Percentiles rank a stretch among this genome's conserved stretches.
Conservation (phyloP, 805 yeast species). For the Cephaloascus albidus region DNA sequence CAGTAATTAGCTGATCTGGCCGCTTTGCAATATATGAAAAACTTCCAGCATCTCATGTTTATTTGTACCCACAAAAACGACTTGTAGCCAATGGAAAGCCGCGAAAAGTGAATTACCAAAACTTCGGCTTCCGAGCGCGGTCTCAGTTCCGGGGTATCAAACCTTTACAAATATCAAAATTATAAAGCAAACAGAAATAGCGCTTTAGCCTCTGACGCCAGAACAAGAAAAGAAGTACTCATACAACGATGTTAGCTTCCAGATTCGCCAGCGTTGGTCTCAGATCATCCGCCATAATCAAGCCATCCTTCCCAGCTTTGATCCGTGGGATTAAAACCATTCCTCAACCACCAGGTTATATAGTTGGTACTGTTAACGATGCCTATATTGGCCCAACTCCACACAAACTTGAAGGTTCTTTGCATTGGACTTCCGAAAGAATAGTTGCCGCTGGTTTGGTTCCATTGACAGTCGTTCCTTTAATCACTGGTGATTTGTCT, state of each 20-base stretch:
- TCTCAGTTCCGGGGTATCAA: not conserved
- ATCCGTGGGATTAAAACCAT: conserved; percentile 25
- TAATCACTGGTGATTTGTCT: conserved; percentile 37
- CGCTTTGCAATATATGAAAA: too few relatives aligned
- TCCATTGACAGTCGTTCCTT: conserved; percentile 57
- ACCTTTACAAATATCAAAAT: not conserved
- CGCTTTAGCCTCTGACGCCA: too few relatives aligned
- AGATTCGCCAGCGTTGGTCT: not conserved
- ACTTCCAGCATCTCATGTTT: too few relatives aligned
- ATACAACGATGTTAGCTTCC: not conserved
- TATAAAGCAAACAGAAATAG: not conserved
- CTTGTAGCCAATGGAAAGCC: not conserved
- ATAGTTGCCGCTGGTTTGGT: conserved; percentile 48
- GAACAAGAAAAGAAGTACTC: not conserved
- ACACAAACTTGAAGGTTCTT: conserved; percentile 52
- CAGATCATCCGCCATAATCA: not conserved
- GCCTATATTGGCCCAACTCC: conserved; percentile 63
- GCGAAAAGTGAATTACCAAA: not conserved
- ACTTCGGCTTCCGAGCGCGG: not conserved
- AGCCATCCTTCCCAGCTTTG: not conserved
- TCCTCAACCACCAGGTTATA: conserved; percentile 81
- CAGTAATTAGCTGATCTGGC: too few relatives aligned
- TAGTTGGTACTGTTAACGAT: conserved; percentile 91
- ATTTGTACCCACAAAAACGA: too few relatives aligned
- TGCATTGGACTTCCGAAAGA: conserved; percentile 70